Evolutionary conservation across 2,329 filamentous ascomycete species (phyloP), one percentile per base, ranked within the genome.

Genomic region (Zelopaecilomyces penicillatus): DNA sequence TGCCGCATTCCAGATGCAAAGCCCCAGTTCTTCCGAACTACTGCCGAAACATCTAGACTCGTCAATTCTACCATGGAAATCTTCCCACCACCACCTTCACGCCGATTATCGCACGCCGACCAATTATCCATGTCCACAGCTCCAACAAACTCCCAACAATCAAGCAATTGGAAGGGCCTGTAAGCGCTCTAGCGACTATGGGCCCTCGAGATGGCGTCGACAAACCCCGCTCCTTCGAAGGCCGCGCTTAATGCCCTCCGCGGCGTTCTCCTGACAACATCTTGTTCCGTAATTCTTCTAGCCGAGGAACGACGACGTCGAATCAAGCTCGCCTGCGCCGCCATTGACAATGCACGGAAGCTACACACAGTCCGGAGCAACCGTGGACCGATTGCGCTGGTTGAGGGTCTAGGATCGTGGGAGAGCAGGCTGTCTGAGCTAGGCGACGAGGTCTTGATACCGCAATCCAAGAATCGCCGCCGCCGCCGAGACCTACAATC

Each of bases 221-320:
- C 65, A 41, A 62, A 70, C 46, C 71, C 71, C 47, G 69, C 75
- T 45, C 75, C 74, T 39, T 78, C 76, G 33, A 73, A 74, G 62
- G 71, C 72, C 47, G 74, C 71, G 47, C 66, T 79, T 51, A 70
- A 74, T 58, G 70, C 74, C 47, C 70, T 80, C 32, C 73, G 74
- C 49, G 71, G 74, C 50, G 67, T 78, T 47, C 68, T 76, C 44
- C 60, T 80, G 11, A 76, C 75, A 41, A 78, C 75, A 2, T 76
- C 75, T 6, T 79, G 74, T 55, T 78, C 75, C 36, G 66, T 79
- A 44, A 68, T 71, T 41, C 57, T 76, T 28, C 63, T 80, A 44
- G 66, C 76, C 46, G 75, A 80, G 59, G 76, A 80, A 58, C 73
- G 74, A 39, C 69, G 75, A 47, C 72, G 74, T 46, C 70, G 74